Percentiles rank a stretch among this genome's conserved stretches.
Evolutionary conservation across 345 rosid genomes (phyloP).

Genomic region (Reutealis trisperma): DNA sequence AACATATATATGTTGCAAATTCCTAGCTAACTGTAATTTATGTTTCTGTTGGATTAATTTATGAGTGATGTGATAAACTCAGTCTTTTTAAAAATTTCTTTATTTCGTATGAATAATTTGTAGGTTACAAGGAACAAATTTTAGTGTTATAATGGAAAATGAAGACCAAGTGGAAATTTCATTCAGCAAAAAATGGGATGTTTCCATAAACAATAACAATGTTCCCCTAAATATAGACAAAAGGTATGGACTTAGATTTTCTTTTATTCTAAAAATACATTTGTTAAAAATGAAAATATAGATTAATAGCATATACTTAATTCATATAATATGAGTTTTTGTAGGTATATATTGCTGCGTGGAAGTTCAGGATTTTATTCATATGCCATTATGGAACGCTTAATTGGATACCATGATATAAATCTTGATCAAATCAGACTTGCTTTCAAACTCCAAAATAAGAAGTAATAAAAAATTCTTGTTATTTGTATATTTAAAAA

Average conservation of each 20-base stretch:
- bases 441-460: constrained; percentile 14
- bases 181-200: constrained; percentile 12
- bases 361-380: constrained; percentile 14
- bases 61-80: too few relatives aligned
- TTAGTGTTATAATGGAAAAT: background rate
- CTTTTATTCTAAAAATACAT: too few relatives aligned
- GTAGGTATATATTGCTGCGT: constrained; percentile 12
- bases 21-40: background rate
- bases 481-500: background rate
- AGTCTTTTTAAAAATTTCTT: too few relatives aligned
- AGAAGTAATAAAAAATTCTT: constrained; percentile 3
- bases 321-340: background rate
- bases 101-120: background rate
- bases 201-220: background rate
- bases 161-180: constrained; percentile 31
- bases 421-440: constrained; percentile 15
- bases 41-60: too few relatives aligned
- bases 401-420: constrained; percentile 11
- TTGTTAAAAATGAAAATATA: background rate
- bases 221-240: constrained; percentile 9
- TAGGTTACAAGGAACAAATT: constrained; percentile 52
- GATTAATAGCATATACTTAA: too few relatives aligned
- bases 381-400: constrained; percentile 18
- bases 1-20: too few relatives aligned
- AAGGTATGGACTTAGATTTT: background rate